phyloP scores from a whole-genome alignment of 352 stramenopile genomes.

The Phytophthora citricola region DNA sequence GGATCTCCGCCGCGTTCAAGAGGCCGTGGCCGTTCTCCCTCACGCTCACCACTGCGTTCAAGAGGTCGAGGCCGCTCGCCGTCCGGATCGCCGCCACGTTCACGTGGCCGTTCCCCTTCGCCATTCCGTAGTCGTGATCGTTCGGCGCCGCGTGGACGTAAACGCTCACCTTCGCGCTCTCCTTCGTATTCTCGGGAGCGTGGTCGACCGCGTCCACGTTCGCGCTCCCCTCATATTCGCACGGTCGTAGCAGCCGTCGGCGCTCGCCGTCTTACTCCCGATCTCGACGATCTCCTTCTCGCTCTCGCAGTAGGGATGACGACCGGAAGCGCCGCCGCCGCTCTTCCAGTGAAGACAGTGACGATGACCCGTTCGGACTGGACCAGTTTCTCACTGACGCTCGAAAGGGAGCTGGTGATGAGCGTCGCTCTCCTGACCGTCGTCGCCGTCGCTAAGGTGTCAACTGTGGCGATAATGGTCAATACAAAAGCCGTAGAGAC shows the following conservation, averaged over 20 bases:
- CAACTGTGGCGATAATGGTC: background rate
- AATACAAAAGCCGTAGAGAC: background rate
- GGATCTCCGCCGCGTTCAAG: conserved; percentile 29
- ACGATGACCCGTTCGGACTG: conserved; percentile 85
- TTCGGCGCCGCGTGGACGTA: conserved; percentile 28
- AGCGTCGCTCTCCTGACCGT: conserved; percentile 31
- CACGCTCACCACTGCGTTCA: conserved; percentile 15
- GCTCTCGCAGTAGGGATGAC: conserved; percentile 45
- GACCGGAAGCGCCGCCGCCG: conserved; percentile 61
- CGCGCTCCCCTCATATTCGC: conserved; percentile 40
- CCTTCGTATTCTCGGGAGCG: conserved; percentile 28
- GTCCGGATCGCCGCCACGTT: conserved; percentile 37
- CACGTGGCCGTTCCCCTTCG: conserved; percentile 32
- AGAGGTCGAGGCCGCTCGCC: conserved; percentile 36
- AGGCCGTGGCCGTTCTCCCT: conserved; percentile 24
- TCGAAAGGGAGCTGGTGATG: conserved; percentile 46
- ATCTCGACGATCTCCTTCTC: conserved; percentile 43
- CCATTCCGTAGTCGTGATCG: conserved; percentile 30
- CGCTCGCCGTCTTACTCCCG: conserved; percentile 44
- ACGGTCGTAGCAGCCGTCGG: conserved; percentile 29
- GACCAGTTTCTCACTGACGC: conserved; percentile 87
- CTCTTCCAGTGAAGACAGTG: conserved; percentile 53
- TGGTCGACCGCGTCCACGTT: conserved; percentile 32
- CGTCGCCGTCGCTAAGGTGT: conserved; percentile 41
- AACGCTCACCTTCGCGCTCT: conserved; percentile 30